Evolutionary conservation across 768 basidiomycete species (phyloP).

Genomic region (Neoboletus magnificus): DNA sequence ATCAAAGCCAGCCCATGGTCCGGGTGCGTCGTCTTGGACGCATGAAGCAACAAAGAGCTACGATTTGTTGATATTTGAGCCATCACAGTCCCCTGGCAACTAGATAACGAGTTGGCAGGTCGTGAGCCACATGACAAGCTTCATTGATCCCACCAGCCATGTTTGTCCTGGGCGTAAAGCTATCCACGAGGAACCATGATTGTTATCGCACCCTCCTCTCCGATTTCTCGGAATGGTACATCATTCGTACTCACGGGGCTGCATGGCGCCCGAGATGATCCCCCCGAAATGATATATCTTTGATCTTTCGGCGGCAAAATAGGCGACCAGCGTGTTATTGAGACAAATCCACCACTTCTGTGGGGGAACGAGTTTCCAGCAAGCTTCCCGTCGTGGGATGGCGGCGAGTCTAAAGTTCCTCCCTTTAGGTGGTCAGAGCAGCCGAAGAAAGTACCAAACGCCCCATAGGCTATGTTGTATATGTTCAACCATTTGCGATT

Average conservation of each 20-base stretch:
- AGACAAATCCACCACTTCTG: background rate
- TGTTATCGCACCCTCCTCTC: background rate
- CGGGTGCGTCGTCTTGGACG: background rate
- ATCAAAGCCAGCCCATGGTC: background rate
- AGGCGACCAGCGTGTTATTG: background rate
- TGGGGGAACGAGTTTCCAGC: background rate
- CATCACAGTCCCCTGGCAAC: background rate
- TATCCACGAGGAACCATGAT: background rate
- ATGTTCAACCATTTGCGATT: background rate
- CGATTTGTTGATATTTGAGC: background rate
- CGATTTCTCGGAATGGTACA: background rate
- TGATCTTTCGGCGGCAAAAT: background rate
- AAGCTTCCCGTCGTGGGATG: background rate
- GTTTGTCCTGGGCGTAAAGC: background rate
- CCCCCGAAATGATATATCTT: too few relatives aligned
- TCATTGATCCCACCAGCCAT: background rate
- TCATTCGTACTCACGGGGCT: background rate
- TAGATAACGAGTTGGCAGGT: background rate
- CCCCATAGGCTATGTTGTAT: background rate
- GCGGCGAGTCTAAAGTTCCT: background rate
- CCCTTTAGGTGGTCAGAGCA: background rate
- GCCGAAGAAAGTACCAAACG: background rate
- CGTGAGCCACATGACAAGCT: background rate
- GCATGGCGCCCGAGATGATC: background rate
- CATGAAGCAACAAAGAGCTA: background rate